phyloP scores from a whole-genome alignment of 1,139 yeast species.

The Saccharomyces hybrid region DNA sequence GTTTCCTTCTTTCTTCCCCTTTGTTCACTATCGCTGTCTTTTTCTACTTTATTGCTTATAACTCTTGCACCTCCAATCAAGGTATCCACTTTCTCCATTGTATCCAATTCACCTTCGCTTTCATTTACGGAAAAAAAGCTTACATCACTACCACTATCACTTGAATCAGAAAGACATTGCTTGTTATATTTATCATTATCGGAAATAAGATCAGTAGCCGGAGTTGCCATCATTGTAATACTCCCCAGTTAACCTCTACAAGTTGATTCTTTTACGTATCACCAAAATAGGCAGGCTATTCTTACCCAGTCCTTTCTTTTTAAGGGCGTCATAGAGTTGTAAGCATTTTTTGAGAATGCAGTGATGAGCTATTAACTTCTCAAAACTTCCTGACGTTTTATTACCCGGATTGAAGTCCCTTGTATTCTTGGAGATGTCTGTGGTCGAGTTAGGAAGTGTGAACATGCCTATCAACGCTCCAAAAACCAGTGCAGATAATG shows the following conservation, averaged over 20 bases:
- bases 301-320: neutral
- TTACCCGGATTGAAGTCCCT: neutral
- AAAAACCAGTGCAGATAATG: neutral
- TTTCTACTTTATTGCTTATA: neutral
- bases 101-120: neutral
- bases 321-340: neutral
- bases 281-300: neutral
- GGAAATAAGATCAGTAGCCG: neutral
- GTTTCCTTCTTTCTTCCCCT: neutral
- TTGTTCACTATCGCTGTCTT: neutral
- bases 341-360: neutral
- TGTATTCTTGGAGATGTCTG: neutral
- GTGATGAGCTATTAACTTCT: neutral
- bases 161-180: neutral
- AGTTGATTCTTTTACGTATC: neutral
- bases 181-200: neutral
- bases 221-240: neutral
- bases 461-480: neutral
- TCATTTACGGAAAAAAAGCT: neutral
- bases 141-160: neutral
- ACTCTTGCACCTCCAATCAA: conserved; percentile 4
- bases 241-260: neutral
- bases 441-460: neutral
- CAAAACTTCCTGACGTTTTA: neutral
- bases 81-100: neutral